These are phyloP conservation scores for Penicillium aurantiogriseum DNA, from an alignment of 2,329 filamentous ascomycete genomes.

Conservation along the genomic window DNA sequence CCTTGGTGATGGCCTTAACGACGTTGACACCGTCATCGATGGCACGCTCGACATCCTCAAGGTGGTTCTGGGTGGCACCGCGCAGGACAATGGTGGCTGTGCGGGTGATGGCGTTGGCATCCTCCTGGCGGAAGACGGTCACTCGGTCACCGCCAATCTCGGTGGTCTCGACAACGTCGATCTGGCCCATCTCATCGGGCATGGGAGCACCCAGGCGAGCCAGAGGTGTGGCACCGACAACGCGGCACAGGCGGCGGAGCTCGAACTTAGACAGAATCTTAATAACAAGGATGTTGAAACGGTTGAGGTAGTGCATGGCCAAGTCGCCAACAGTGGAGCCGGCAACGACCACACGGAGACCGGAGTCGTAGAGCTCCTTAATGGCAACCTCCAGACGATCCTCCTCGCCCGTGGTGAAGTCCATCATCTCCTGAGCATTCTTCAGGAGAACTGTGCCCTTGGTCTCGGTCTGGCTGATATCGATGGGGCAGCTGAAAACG, in stretches of 20 bases:
- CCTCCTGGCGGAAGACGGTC: slow-evolving; percentile 95
- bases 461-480: slow-evolving; percentile 94
- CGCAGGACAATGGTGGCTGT: slow-evolving; percentile 93
- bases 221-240: slow-evolving; percentile 94
- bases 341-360: slow-evolving; percentile 85
- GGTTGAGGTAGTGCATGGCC: slow-evolving; percentile 96
- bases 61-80: slow-evolving; percentile 95
- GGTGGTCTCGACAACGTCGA: slow-evolving; percentile 93
- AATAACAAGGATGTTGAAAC: slow-evolving; percentile 92
- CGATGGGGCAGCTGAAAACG: slow-evolving; percentile 94
- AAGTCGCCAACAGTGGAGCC: slow-evolving; percentile 94
- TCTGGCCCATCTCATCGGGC: slow-evolving; percentile 98
- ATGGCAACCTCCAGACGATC: slow-evolving; percentile 82
- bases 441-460: slow-evolving; percentile 97
- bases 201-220: slow-evolving; percentile 94
- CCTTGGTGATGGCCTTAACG: slow-evolving; percentile 95
- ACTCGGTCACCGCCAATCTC: slow-evolving; percentile 98
- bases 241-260: slow-evolving; percentile 87
- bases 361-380: slow-evolving; percentile 94
- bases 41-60: slow-evolving; percentile 94
- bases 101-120: slow-evolving; percentile 72
- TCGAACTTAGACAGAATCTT: slow-evolving; percentile 98
- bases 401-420: slow-evolving; percentile 98
- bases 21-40: slow-evolving; percentile 98
- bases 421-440: slow-evolving; percentile 97